phyloP scores from a whole-genome alignment of 371 early-diverging fungal species.

The Chytridium lagenaria region DNA sequence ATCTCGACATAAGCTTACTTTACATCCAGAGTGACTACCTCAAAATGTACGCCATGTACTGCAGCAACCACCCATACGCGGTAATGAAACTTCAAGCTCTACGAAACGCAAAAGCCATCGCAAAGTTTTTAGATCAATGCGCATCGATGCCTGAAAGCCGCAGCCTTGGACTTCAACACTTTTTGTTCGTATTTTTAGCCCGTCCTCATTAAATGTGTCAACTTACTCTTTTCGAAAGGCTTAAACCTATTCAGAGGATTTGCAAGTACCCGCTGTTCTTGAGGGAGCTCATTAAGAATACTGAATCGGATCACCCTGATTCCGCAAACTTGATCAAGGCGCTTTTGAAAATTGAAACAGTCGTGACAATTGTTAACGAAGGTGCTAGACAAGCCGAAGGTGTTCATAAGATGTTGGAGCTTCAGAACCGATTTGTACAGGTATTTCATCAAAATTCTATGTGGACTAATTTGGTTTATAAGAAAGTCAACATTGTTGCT shows the following conservation, averaged over 20 bases:
- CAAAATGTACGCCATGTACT: slow-evolving; percentile 63
- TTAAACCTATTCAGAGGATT: slow-evolving; percentile 97
- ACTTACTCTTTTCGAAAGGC: slow-evolving; percentile 16
- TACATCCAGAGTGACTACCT: slow-evolving; percentile 52
- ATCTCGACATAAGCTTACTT: too few species aligned
- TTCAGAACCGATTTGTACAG: slow-evolving; percentile 49
- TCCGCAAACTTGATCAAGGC: slow-evolving; percentile 43
- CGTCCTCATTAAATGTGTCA: background rate
- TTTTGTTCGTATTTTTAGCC: slow-evolving; percentile 45
- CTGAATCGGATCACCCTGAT: slow-evolving; percentile 52
- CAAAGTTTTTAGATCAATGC: slow-evolving; percentile 50
- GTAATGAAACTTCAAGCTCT: slow-evolving; percentile 52
- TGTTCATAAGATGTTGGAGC: slow-evolving; percentile 54
- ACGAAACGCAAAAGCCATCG: slow-evolving; percentile 39
- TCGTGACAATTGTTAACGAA: slow-evolving; percentile 60
- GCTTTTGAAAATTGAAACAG: slow-evolving; percentile 53
- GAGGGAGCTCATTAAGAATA: slow-evolving; percentile 53
- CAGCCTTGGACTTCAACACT: slow-evolving; percentile 52
- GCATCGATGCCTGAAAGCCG: slow-evolving; percentile 42
- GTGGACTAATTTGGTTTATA: background rate
- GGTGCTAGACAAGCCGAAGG: slow-evolving; percentile 53
- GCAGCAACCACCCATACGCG: slow-evolving; percentile 61
- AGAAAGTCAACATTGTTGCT: slow-evolving; percentile 54
- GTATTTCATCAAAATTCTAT: slow-evolving; percentile 25
- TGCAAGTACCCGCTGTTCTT: slow-evolving; percentile 95